These are phyloP conservation scores for Pistacia vera DNA, from an alignment of 345 rosid species.

Conservation along the genomic window DNA sequence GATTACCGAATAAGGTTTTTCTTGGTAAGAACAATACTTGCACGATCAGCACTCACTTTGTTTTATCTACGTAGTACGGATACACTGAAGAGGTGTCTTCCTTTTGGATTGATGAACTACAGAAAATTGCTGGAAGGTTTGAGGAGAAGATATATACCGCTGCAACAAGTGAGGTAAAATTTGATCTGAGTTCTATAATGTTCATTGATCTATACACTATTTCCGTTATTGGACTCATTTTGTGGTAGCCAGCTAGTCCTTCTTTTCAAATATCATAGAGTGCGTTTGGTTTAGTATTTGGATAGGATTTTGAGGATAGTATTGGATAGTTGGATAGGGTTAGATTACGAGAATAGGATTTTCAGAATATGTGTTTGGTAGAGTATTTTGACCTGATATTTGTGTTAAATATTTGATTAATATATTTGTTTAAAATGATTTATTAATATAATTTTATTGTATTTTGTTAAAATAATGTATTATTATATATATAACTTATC, in stretches of 20 bases:
- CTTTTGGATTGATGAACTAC: constrained; percentile 68
- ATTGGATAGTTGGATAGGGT: too few species aligned
- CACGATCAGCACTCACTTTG: not conserved
- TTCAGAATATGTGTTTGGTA: too few species aligned
- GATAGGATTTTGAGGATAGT: too few species aligned
- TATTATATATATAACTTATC: too few species aligned
- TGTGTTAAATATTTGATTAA: too few species aligned
- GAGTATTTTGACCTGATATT: too few species aligned
- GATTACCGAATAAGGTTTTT: not conserved
- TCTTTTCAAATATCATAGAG: not conserved
- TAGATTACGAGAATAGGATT: too few species aligned
- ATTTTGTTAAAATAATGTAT: too few species aligned
- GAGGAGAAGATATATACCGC: constrained; percentile 78
- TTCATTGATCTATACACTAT: not conserved
- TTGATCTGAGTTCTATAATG: not conserved
- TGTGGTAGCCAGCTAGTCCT: not conserved
- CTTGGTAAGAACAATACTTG: not conserved
- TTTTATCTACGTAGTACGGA: constrained; percentile 51
- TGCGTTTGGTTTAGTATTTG: too few species aligned
- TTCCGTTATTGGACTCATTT: not conserved
- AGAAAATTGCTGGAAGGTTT: constrained; percentile 71
- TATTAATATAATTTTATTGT: too few species aligned
- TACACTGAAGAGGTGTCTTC: constrained; percentile 63
- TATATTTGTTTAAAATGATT: too few species aligned
- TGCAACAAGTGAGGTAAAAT: constrained; percentile 66